Evolutionary conservation across 495 filamentous ascomycete species (phyloP).

Genomic region (Hypoxylon fuscum): DNA sequence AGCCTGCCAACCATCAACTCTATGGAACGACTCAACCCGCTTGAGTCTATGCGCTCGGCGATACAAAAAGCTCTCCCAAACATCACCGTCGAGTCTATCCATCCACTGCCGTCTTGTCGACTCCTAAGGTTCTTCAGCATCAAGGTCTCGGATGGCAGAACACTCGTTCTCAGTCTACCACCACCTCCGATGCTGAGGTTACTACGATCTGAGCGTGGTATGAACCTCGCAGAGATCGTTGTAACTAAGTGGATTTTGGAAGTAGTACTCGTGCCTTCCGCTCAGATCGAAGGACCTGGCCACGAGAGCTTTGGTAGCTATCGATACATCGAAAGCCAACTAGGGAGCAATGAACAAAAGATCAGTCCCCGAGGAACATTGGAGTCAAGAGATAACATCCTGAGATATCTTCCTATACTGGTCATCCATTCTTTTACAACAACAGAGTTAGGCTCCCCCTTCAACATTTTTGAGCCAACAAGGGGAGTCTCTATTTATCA

Average conservation of each 20-base stretch:
- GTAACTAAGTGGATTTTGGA: conserved; percentile 46
- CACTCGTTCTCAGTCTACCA: conserved; percentile 47
- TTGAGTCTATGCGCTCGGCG: conserved; percentile 45
- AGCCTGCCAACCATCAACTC: conserved; percentile 25
- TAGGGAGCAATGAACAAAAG: neutral
- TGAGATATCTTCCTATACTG: conserved; percentile 46
- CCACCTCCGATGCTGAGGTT: conserved; percentile 48
- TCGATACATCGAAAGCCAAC: neutral
- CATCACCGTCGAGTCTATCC: conserved; percentile 42
- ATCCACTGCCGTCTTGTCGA: conserved; percentile 40
- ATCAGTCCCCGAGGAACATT: neutral
- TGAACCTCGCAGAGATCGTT: conserved; percentile 46
- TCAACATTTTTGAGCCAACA: conserved; percentile 43
- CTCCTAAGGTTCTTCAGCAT: conserved; percentile 49
- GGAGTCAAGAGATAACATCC: conserved; percentile 12
- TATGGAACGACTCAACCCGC: conserved; percentile 50
- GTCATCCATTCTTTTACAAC: conserved; percentile 41
- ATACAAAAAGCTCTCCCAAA: conserved; percentile 43
- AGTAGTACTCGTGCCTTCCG: conserved; percentile 14
- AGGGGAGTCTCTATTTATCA: conserved; percentile 43
- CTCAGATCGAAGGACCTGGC: neutral
- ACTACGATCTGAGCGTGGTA: conserved; percentile 51
- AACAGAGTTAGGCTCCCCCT: conserved; percentile 38
- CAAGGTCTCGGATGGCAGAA: conserved; percentile 44
- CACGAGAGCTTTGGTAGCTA: neutral